These are phyloP conservation scores for Crassisporium funariophilum DNA, from an alignment of 768 basidiomycete genomes.

Conservation along the genomic window DNA sequence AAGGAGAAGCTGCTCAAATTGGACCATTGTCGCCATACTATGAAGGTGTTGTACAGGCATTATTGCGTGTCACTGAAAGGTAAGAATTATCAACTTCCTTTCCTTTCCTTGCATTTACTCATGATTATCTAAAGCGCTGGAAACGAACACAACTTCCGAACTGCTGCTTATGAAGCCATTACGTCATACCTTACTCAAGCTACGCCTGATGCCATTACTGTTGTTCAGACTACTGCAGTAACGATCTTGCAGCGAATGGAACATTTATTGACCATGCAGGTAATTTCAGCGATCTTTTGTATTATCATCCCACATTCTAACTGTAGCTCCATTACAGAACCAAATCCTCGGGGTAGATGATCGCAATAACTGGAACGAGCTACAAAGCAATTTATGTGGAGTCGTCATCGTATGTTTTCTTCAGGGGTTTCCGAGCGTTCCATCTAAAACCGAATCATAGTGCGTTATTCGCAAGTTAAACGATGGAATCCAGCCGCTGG, in stretches of 20 bases:
- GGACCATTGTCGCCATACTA: conserved; percentile 87
- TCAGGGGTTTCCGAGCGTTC: neutral
- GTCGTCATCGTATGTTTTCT: conserved; percentile 72
- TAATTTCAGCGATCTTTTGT: conserved; percentile 29
- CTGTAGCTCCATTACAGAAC: conserved; percentile 48
- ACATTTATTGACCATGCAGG: conserved; percentile 81
- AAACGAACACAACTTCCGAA: conserved; percentile 92
- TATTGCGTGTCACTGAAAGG: conserved; percentile 89
- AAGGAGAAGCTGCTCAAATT: conserved; percentile 52
- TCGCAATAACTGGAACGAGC: conserved; percentile 97
- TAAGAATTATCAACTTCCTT: conserved; percentile 27
- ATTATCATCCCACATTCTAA: neutral
- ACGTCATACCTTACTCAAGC: conserved; percentile 84
- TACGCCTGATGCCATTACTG: conserved; percentile 72
- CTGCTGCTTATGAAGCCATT: conserved; percentile 95
- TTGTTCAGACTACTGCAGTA: conserved; percentile 81
- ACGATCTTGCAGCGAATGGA: conserved; percentile 91
- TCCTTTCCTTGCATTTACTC: neutral
- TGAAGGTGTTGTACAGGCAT: conserved; percentile 80
- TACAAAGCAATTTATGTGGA: conserved; percentile 93
- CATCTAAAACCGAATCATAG: conserved; percentile 38
- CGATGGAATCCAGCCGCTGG: conserved; percentile 80
- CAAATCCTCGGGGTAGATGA: conserved; percentile 96
- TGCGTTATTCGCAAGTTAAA: conserved; percentile 84
- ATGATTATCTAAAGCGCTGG: conserved; percentile 48